Base-by-base conservation (phyloP, 495 filamentous ascomycete species). In the Talaromyces adpressus region DNA sequence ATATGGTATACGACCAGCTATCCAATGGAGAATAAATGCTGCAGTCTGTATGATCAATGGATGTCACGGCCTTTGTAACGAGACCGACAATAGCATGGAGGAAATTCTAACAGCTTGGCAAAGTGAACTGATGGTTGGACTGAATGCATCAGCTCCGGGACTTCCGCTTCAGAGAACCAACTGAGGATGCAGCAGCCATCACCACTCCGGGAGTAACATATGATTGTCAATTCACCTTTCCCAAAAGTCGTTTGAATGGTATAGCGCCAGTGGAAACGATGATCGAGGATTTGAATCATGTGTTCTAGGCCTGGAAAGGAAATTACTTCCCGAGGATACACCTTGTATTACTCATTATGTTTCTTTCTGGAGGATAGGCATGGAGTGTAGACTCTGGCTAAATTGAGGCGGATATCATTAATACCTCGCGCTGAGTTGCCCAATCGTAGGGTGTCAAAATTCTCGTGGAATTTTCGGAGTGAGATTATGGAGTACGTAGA, bases 251-350 rank as follows among this genome's bases (percentile, higher is more conserved):
- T 4, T 41, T 41, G 36, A 41, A 41, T 41, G n/a, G 18, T 20
- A 20, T 20, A 49, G 18, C 45, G n/a, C n/a, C 18, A 49, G 18
- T 49, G 11, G 18, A 20, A 18, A 49, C 45, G n/a, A 49, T 5
- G 87, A 6, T 41, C 12, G 36, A 41, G 36, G 14, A 41, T 49
- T 49, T 49, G n/a, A 8, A 49, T 20, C n/a, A 49, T 49, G 45
- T 49, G 45, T 20, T 49, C 45, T 49, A 20, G 45, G 45, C 22
- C 45, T 49, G 45, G n/a, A 20, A 49, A 49, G 45, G n/a, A 49
- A 49, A 49, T 20, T 45, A 45, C 8, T 45, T 18, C n/a, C 45
- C 45, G 18, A 49, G n/a, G 45, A 49, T 49, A 49, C 45, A 20
- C 45, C 45, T 49, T 49, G n/a, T 20, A 49, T 49, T 49, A 49